Base-by-base conservation (phyloP, 257 asterid genomes). In the Petunia secreta region DNA sequence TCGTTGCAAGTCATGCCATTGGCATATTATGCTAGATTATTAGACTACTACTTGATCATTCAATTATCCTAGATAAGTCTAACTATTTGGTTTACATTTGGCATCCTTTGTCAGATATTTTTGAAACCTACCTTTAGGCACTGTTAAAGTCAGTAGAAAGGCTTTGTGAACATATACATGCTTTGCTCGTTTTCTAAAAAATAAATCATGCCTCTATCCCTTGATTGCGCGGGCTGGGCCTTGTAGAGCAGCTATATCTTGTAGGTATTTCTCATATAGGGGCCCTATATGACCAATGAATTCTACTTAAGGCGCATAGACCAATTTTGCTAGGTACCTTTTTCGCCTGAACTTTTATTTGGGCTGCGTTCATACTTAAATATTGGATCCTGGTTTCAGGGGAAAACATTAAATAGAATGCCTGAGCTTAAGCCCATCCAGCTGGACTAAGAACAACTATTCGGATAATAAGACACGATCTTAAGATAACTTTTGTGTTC, bases 1-100 rank as follows among this genome's bases (percentile, higher is more conserved):
- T 78, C 79, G 44, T 46, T 83, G 44, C 57, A 15, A 48, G 10
- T 48, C 60, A 71, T 25, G 15, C 44, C 60, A 71, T 69, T 4
- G 4, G 76, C 16, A 40, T 68, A 68, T 50, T 16, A 1, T 68
- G n/a, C 58, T 16, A 16, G n/a, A 9, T 67, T 67, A n/a, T 15
- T 4, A n/a, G 36, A 68, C n/a, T 69, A 46, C 77, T 34, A 34
- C 13, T 62, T 62, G 41, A 63, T 63, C 43, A 63, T 63, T 63
- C 43, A 38, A 34, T 0, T 63, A 63, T 63, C 68, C 43, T 63
- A 8, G 38, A 16, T 6, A 16, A 59, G 7, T 59, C 6, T 53
- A 2, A 53, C 38, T 68, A 16, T 16, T 8, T 68, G 75, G 55
- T 68, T 69, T 46, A 15, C 77, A 16, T 69, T 16, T 46, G 59